Conservation (phyloP, 192 early-diverging fungal species). For the Geranomyces michiganensis region DNA sequence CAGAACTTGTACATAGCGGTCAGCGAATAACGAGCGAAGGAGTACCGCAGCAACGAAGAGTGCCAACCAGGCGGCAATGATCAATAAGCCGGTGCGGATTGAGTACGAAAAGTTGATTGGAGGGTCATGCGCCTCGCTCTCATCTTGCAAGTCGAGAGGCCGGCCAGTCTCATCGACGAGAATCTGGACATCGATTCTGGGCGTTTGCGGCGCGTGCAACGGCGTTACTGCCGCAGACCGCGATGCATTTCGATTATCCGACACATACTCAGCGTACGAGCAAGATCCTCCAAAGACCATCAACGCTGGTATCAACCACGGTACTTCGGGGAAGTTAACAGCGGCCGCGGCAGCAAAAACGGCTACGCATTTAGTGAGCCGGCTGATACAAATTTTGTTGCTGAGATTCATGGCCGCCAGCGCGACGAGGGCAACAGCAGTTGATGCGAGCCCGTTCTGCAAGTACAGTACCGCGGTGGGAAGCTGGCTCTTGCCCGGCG, state of each 20-base stretch:
- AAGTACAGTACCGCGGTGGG: constrained; percentile 55
- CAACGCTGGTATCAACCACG: constrained; percentile 28
- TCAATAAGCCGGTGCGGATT: background rate
- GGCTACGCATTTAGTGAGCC: constrained; percentile 1
- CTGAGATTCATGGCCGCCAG: constrained; percentile 51
- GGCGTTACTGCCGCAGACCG: background rate
- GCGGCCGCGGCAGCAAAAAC: constrained; percentile 1
- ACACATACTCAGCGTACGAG: background rate
- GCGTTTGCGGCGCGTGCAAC: background rate
- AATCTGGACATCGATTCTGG: background rate
- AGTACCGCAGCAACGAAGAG: constrained; percentile 57
- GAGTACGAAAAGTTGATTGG: background rate
- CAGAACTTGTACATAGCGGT: constrained; percentile 34
- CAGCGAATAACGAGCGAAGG: constrained; percentile 13
- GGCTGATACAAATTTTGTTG: constrained; percentile 16
- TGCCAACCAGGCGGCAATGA: constrained; percentile 36
- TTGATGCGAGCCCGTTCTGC: constrained; percentile 55
- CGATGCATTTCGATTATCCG: background rate
- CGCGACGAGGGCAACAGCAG: constrained; percentile 65
- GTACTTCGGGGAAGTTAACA: background rate
- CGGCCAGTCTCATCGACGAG: background rate
- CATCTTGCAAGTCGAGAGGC: background rate
- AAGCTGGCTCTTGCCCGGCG: constrained; percentile 20
- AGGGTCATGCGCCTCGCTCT: background rate
- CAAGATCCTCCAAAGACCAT: constrained; percentile 13